Percentiles rank a stretch among this genome's conserved stretches.
Conservation (phyloP, 805 yeast genomes). For the Tetrapisispora taiwanensis region DNA sequence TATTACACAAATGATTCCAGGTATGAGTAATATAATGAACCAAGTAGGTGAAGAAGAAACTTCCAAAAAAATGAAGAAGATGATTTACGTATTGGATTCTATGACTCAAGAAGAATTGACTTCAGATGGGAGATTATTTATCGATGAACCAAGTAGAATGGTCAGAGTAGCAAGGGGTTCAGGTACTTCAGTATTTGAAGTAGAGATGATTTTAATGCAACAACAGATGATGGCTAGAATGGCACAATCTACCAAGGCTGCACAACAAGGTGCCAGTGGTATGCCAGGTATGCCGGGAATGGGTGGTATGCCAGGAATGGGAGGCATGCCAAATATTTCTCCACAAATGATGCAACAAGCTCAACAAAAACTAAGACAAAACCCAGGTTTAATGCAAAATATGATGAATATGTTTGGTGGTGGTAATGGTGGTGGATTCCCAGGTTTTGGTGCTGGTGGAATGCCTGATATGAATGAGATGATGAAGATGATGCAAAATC, state of each 20-base stretch:
- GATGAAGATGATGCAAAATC: constrained; percentile 50
- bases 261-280: constrained; percentile 32
- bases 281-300: constrained; percentile 47
- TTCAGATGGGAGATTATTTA: constrained; percentile 74
- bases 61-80: constrained; percentile 67
- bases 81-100: constrained; percentile 89
- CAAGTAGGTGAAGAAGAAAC: constrained; percentile 92
- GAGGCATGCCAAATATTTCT: constrained; percentile 38
- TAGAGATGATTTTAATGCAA: constrained; percentile 85
- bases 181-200: constrained; percentile 86
- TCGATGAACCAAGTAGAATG: constrained; percentile 73
- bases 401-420: constrained; percentile 67
- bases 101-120: constrained; percentile 90
- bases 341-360: constrained; percentile 39
- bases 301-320: constrained; percentile 49
- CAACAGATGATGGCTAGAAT: constrained; percentile 89
- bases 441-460: constrained; percentile 39
- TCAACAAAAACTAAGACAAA: constrained; percentile 54
- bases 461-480: constrained; percentile 59
- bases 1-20: constrained; percentile 92
- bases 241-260: constrained; percentile 61
- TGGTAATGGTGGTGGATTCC: constrained; percentile 34
- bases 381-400: constrained; percentile 66
- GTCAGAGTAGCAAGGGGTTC: constrained; percentile 90
- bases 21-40: constrained; percentile 74